Base-by-base conservation (phyloP, 805 yeast species). In the Citeromyces nyonsensis region DNA sequence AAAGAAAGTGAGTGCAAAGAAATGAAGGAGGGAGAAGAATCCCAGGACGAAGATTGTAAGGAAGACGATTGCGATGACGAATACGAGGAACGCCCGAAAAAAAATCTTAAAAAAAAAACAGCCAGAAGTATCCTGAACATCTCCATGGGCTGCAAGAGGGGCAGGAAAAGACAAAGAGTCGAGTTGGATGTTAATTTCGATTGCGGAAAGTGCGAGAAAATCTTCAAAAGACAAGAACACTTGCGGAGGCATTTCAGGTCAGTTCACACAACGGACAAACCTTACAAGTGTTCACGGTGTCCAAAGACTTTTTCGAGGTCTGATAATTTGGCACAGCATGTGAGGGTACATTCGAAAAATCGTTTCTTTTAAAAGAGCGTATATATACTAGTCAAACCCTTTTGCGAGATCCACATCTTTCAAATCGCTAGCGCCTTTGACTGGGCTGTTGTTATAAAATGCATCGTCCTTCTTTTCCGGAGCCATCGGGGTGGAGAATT, bases 321-420 rank as follows among this genome's bases (percentile, higher is more conserved):
- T 10, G 85, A 77, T 45, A 78, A 76, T 42, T 57, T 75, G 43
- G 66, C 69, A 30, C 81, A 73, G 46, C 84, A 77, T 47, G 54
- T 71, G 22, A 18, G 22, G 22, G 22, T 18, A 18, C 22, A 18
- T 18, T 18, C 22, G 22, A 18, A 18, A 18, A 18, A 18, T 18
- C 22, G 22, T 18, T 18, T 18, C 22, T 18, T 18, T 3, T 29
- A 26, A 26, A 25, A 3, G 9, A 32, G n/a, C n/a, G n/a, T n/a
- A n/a, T n/a, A n/a, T n/a, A n/a, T 36, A 48, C 20, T 51, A 50
- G 38, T 55, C 54, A 38, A 63, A 64, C 2, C 69, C 69, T 34
- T 63, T 57, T 2, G 64, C 59, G 29, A 66, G 43, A 45, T 66
- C 72, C 30, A 63, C 63, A 38, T 63, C 59, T 36, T 59, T 59